Percentiles rank a stretch among this genome's conserved stretches.
phyloP scores from a whole-genome alignment of 768 basidiomycete genomes.

The Naganishia vaughanmartiniae region DNA sequence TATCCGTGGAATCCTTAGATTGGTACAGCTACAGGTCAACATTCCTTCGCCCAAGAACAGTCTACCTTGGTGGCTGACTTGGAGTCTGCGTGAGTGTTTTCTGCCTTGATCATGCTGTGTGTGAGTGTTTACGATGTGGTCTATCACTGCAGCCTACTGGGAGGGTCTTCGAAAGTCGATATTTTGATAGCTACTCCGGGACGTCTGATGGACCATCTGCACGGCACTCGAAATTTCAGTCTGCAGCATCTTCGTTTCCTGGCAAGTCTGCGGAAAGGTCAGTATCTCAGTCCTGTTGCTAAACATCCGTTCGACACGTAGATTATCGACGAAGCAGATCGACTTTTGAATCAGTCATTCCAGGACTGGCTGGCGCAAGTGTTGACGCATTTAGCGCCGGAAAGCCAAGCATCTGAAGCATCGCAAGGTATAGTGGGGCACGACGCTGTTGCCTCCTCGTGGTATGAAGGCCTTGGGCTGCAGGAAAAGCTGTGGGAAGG shows the following conservation, averaged over 20 bases:
- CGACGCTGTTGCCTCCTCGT: conserved; percentile 42
- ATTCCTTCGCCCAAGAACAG: conserved; percentile 91
- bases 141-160: conserved; percentile 59
- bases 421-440: conserved; percentile 1
- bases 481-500: conserved; percentile 37
- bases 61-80: conserved; percentile 68
- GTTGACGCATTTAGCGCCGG: conserved; percentile 65
- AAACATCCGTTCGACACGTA: conserved; percentile 45
- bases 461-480: conserved; percentile 43
- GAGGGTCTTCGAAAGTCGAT: conserved; percentile 88
- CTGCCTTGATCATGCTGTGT: background rate
- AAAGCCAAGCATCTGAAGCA: conserved; percentile 33
- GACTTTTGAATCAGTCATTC: conserved; percentile 90
- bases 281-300: background rate
- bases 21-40: conserved; percentile 85
- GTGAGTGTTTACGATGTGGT: background rate
- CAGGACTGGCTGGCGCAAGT: conserved; percentile 91
- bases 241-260: conserved; percentile 93
- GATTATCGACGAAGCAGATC: conserved; percentile 97
- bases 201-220: conserved; percentile 87
- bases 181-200: conserved; percentile 95
- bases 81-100: conserved; percentile 56
- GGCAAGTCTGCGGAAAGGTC: conserved; percentile 56
- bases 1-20: conserved; percentile 51
- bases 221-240: conserved; percentile 81